Conservation (phyloP, 2,329 filamentous ascomycete species). For the Diplodia scrobiculata region DNA sequence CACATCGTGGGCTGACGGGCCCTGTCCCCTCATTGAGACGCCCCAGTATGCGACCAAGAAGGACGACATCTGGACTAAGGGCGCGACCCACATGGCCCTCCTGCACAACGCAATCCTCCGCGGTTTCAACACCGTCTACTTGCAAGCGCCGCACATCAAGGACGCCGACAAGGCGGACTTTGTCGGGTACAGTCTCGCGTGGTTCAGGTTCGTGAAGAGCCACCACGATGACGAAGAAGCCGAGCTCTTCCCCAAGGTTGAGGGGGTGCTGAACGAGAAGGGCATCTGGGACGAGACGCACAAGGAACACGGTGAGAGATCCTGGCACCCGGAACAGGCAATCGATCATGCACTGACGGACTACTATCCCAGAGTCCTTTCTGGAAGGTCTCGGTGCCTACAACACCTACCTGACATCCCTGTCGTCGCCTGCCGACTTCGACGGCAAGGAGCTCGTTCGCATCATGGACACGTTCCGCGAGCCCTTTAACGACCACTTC, state of each 20-base stretch:
- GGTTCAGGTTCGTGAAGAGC: conserved; percentile 42
- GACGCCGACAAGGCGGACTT: conserved; percentile 41
- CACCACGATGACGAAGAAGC: conserved; percentile 46
- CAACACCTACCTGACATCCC: conserved; percentile 35
- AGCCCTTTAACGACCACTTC: conserved; percentile 39
- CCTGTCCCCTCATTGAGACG: conserved; percentile 37
- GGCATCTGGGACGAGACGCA: conserved; percentile 40
- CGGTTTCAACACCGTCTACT: conserved; percentile 48
- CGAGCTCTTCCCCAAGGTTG: conserved; percentile 42
- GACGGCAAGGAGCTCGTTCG: conserved; percentile 34
- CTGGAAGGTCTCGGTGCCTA: conserved; percentile 36
- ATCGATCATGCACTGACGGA: conserved; percentile 1
- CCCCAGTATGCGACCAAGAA: conserved; percentile 41
- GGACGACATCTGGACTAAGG: conserved; percentile 40
- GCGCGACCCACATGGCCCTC: conserved; percentile 45
- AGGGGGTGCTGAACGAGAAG: conserved; percentile 37
- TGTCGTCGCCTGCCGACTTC: conserved; percentile 35
- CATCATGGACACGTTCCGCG: conserved; percentile 39
- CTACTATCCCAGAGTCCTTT: conserved; percentile 36
- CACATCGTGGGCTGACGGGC: conserved; percentile 40
- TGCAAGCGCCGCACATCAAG: conserved; percentile 42
- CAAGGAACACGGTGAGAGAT: conserved; percentile 39
- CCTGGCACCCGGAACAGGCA: background rate
- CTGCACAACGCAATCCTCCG: conserved; percentile 48
- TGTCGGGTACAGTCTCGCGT: conserved; percentile 42